Evolutionary conservation across 2,329 filamentous ascomycete genomes (phyloP), one percentile per base, ranked within the genome.

Genomic region (Fusarium sp.): DNA sequence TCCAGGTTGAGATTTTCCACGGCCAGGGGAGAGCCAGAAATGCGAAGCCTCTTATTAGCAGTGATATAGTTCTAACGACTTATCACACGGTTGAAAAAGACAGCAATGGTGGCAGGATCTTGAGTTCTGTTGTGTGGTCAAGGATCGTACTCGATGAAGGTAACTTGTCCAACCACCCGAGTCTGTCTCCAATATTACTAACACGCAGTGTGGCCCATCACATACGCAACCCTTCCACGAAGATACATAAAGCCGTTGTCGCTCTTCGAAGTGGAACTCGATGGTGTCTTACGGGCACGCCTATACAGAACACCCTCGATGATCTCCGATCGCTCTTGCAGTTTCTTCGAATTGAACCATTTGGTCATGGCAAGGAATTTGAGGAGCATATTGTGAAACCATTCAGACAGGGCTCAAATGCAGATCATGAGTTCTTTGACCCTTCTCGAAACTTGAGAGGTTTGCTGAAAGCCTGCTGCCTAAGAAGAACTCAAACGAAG

Each of bases 91-190:
- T 66, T 1, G 46, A 46, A 12, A 52, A 5, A 0, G 52, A 66
- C 3, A n/a, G 5, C 1, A 51, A 14, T 0, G n/a, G 5, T 0
- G 25, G 15, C 0, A 18, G 6, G 0, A 14, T 49, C 1, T 1
- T 66, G 0, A 8, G 14, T 1, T 52, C 51, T 1, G 24, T 64
- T 0, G 8, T 15, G 0, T 66, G 63, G 62, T 46, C 22, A 0
- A 34, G 63, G 0, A 0, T 64, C 8, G 63, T 66, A 0, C 53
- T 66, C 0, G 63, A 66, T 15, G 63, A 66, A 45, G 63, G 59
- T 0, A 40, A 46, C 4, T 1, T 32, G 2, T 1, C 7, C 30
- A 32, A 5, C 3, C 30, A 0, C 16, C 3, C 8, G 3, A 15
- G 30, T 7, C 7, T 32, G 2, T 15, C 30, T 15, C 2, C 30